Conservation (phyloP, 192 early-diverging fungal species). For the Oehlia diaphana region DNA sequence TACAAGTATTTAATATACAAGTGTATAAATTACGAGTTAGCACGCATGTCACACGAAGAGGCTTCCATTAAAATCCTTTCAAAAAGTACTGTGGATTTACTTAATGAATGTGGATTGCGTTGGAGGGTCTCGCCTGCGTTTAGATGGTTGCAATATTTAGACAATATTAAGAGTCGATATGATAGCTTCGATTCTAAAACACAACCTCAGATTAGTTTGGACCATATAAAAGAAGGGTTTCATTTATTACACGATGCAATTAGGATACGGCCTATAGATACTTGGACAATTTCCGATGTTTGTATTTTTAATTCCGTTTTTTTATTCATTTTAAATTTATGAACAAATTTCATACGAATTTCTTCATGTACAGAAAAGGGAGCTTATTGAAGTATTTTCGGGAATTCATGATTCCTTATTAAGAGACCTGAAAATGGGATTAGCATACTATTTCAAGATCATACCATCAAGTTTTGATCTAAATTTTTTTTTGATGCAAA, state of each 20-base stretch:
- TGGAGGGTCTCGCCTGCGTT: slow-evolving; percentile 64
- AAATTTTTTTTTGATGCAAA: slow-evolving; percentile 6
- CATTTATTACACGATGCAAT: slow-evolving; percentile 42
- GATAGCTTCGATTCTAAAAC: slow-evolving; percentile 35
- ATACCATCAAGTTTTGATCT: slow-evolving; percentile 12
- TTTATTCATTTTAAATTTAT: neutral
- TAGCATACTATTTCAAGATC: slow-evolving; percentile 15
- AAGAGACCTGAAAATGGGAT: neutral
- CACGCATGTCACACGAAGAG: slow-evolving; percentile 40
- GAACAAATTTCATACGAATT: neutral
- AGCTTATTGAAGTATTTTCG: slow-evolving; percentile 24
- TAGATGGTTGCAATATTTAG: slow-evolving; percentile 52
- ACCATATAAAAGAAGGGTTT: slow-evolving; percentile 40
- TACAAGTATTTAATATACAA: slow-evolving; percentile 61
- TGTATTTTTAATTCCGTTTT: neutral
- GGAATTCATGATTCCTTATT: slow-evolving; percentile 18
- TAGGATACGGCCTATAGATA: slow-evolving; percentile 47
- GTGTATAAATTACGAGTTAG: slow-evolving; percentile 61
- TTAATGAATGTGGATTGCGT: slow-evolving; percentile 67
- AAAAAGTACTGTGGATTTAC: slow-evolving; percentile 51
- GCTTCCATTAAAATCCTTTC: slow-evolving; percentile 47
- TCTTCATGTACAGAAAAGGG: slow-evolving; percentile 10
- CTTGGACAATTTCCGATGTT: slow-evolving; percentile 62
- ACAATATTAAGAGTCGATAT: slow-evolving; percentile 47
- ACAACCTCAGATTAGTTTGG: slow-evolving; percentile 31